These are phyloP conservation scores for Aspergillus sclerotioniger DNA, from an alignment of 495 filamentous ascomycete genomes.

Conservation along the genomic window DNA sequence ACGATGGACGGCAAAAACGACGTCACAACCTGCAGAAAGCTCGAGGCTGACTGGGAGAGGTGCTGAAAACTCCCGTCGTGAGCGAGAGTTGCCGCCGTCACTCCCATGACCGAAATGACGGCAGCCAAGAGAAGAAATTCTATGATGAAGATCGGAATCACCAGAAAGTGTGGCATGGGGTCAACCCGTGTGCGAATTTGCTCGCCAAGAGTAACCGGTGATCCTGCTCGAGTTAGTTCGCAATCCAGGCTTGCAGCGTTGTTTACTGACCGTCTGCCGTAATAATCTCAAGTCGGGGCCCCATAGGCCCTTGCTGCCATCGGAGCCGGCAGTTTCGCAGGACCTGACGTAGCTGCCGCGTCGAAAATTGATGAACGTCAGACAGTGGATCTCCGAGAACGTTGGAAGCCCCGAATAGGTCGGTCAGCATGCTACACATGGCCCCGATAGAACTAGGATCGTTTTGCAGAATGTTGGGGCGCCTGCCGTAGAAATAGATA, in stretches of 20 bases:
- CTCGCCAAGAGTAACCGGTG: conserved; percentile 27
- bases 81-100: conserved; percentile 32
- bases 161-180: conserved; percentile 40
- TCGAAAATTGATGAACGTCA: conserved; percentile 42
- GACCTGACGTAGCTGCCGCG: conserved; percentile 34
- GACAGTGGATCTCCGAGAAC: conserved; percentile 29
- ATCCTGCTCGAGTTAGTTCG: conserved; percentile 22
- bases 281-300: conserved; percentile 36
- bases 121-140: conserved; percentile 37
- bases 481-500: conserved; percentile 30
- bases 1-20: conserved; percentile 41
- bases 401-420: conserved; percentile 34
- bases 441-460: conserved; percentile 43
- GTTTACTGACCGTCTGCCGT: conserved; percentile 29
- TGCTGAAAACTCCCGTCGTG: conserved; percentile 36
- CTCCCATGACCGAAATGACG: conserved; percentile 35
- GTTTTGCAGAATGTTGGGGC: conserved; percentile 36
- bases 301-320: conserved; percentile 33
- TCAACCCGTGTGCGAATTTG: conserved; percentile 28
- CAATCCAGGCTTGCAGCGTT: not conserved
- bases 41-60: conserved; percentile 37
- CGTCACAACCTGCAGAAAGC: conserved; percentile 35
- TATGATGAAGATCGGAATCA: conserved; percentile 41
- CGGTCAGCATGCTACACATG: conserved; percentile 43
- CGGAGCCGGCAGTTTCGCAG: conserved; percentile 32